Percentiles rank a stretch among this genome's conserved stretches.
Evolutionary conservation across 305 asterid species (phyloP).

Genomic region (Fraxinus velutina): DNA sequence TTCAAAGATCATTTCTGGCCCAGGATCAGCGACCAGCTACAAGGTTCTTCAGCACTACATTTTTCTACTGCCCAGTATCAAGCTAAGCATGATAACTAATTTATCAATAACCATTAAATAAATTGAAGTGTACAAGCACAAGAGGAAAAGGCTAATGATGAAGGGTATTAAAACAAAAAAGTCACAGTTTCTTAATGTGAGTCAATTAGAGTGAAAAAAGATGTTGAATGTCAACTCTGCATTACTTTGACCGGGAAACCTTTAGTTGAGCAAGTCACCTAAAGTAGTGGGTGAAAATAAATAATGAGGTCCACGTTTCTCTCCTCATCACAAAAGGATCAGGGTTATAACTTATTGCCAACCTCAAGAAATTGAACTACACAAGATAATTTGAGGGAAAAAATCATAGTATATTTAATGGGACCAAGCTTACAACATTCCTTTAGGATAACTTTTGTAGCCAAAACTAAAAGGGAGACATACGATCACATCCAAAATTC

Average conservation of each 20-base stretch:
- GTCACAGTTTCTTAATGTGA: not conserved
- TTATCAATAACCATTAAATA: not conserved
- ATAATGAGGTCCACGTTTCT: not conserved
- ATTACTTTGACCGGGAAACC: not conserved
- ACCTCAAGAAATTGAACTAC: not conserved
- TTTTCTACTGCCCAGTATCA: not conserved
- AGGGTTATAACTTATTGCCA: not conserved
- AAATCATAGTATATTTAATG: not conserved
- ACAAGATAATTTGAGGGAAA: not conserved
- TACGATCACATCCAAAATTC: not conserved
- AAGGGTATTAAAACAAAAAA: not conserved
- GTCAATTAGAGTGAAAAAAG: not conserved
- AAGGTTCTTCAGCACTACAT: not conserved
- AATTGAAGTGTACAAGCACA: not conserved
- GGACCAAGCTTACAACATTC: slow-evolving; percentile 1
- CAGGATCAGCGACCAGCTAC: not conserved
- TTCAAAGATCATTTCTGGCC: not conserved
- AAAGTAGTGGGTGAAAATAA: not conserved
- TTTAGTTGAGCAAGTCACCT: not conserved
- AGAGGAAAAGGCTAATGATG: not conserved
- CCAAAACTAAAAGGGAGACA: not conserved
- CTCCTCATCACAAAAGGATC: not conserved
- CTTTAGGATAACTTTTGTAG: not conserved
- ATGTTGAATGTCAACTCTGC: not conserved
- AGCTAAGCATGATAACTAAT: not conserved